Evolutionary conservation across 495 filamentous ascomycete species (phyloP).

Genomic region (Penicillium silybi): DNA sequence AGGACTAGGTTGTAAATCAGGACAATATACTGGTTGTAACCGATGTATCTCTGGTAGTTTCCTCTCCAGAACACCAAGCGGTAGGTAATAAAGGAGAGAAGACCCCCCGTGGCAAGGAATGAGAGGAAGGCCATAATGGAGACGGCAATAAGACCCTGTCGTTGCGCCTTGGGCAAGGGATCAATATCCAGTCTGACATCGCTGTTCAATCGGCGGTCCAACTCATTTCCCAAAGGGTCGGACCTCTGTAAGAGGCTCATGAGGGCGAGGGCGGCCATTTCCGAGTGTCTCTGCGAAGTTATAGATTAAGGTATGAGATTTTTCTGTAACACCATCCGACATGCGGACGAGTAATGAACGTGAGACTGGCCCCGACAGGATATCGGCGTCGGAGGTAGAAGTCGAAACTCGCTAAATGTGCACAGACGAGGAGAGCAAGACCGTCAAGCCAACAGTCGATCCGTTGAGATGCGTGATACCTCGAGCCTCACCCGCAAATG

Average conservation of each 20-base stretch:
- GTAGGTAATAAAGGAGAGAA: slow-evolving; percentile 55
- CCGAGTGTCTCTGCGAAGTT: slow-evolving; percentile 1
- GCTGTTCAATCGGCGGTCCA: slow-evolving; percentile 22
- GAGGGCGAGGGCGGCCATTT: slow-evolving; percentile 26
- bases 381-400: not conserved
- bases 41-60: slow-evolving; percentile 41
- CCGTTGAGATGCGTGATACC: not conserved
- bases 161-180: slow-evolving; percentile 49
- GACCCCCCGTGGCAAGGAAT: slow-evolving; percentile 48
- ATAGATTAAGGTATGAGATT: not conserved
- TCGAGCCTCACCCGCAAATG: slow-evolving; percentile 5
- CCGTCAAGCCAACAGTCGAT: not conserved
- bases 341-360: not conserved
- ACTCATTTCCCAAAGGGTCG: slow-evolving; percentile 5
- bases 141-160: slow-evolving; percentile 51
- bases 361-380: not conserved
- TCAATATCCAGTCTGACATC: slow-evolving; percentile 23
- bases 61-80: slow-evolving; percentile 55
- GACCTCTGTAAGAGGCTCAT: slow-evolving; percentile 16
- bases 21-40: slow-evolving; percentile 69
- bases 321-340: not conserved
- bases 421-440: not conserved
- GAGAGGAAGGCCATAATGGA: slow-evolving; percentile 57
- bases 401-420: not conserved
- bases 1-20: slow-evolving; percentile 71